Evolutionary conservation across 805 yeast species (phyloP), one percentile per base, ranked within the genome.

Genomic region (Komagataella mondaviorum): DNA sequence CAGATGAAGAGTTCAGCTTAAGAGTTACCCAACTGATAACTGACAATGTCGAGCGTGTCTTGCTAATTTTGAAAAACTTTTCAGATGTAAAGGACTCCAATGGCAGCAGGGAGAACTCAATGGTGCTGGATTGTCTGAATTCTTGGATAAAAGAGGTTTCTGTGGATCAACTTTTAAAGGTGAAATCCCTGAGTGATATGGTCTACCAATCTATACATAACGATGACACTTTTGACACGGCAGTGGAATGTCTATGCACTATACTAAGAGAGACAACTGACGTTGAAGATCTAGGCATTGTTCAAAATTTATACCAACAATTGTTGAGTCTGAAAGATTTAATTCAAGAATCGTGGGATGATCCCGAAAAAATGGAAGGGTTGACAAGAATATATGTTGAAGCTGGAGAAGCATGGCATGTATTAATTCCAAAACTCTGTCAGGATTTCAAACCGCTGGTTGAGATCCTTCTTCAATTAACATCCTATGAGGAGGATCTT

Each of bases 361-460:
- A 83, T 57, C 72, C 77, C 1, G 93, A 85, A 43, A 72, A 75
- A 44, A 76, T 85, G 60, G 83, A 82, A 52, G 80, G 85, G 12
- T 69, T 86, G 51, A 78, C 95, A 0, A 75, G 93, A 59, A 64
- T 93, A 46, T 87, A 85, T 63, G 86, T 89, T 6, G 95, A 89
- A 58, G 95, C 97, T 1, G 96, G 96, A 52, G 97, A 89, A 67
- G 77, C 95, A 1, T 93, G 99, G 99, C 93, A 88, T 65, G 85
- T 86, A 39, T 71, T 86, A 39, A 80, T 93, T 49, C 88, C 91
- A 6, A 80, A 80, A 58, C 70, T 76, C 51, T 93, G 97, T 0
- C 67, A 66, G 47, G 75, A 76, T 47, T 90, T 86, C 68, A 75
- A 77, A 55, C 85, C 85, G 1, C 68, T 93, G 59, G 90, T 90